Evolutionary conservation across 805 yeast species (phyloP).

Genomic region (Kodamaea sagamina): DNA sequence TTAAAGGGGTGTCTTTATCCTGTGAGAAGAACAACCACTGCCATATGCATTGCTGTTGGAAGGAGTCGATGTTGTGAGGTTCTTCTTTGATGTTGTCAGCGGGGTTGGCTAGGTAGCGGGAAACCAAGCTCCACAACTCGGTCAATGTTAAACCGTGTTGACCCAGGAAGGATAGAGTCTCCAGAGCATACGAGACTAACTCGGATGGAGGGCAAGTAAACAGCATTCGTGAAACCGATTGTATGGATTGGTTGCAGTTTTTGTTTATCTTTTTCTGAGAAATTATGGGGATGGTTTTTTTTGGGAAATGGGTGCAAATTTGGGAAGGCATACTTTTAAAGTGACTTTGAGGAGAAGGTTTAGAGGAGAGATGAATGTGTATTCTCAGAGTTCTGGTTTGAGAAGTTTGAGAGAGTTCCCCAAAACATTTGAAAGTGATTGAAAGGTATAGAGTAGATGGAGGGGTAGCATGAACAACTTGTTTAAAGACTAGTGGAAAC

Average conservation of each 20-base stretch:
- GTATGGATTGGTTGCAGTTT: background rate
- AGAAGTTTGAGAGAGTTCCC: no score
- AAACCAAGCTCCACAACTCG: slow-evolving; percentile 31
- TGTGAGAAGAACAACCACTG: slow-evolving; percentile 35
- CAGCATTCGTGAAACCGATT: no score
- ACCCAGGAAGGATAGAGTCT: slow-evolving; percentile 36
- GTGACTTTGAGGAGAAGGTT: no score
- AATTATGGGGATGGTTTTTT: background rate
- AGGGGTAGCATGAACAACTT: no score
- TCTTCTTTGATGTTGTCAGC: slow-evolving; percentile 17
- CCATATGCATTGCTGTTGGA: slow-evolving; percentile 43
- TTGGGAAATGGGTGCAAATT: background rate
- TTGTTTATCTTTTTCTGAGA: slow-evolving; percentile 2
- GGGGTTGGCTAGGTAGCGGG: slow-evolving; percentile 6
- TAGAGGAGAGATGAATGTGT: no score
- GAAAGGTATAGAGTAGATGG: no score
- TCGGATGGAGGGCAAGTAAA: slow-evolving; percentile 22
- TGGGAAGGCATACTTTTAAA: no score
- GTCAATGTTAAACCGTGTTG: slow-evolving; percentile 28
- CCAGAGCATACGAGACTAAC: slow-evolving; percentile 26
- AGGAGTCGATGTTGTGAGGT: slow-evolving; percentile 29
- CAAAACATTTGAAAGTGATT: no score
- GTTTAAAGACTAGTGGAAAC: no score
- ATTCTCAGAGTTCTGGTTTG: no score
- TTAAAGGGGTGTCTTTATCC: slow-evolving; percentile 15